These are phyloP conservation scores for Noccaea bulbosa DNA, from an alignment of 345 rosid species.

Conservation along the genomic window DNA sequence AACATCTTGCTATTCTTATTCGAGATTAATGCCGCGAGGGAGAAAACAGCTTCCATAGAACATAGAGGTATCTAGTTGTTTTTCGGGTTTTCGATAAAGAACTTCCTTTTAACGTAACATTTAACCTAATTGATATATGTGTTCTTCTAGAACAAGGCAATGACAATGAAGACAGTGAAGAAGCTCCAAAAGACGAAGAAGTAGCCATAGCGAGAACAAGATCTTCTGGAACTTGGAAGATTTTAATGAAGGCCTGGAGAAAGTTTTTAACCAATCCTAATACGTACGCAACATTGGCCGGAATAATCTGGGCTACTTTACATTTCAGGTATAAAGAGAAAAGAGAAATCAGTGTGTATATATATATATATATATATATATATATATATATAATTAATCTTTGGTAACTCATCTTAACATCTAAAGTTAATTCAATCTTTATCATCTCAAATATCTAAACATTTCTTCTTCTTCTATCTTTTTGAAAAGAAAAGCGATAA, in stretches of 20 bases:
- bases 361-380: too few relatives aligned
- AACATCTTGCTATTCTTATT: constrained; percentile 70
- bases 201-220: constrained; percentile 49
- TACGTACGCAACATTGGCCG: constrained; percentile 70
- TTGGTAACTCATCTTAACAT: constrained; percentile 16
- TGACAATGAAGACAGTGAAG: constrained; percentile 47
- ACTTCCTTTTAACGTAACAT: not conserved
- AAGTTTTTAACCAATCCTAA: constrained; percentile 79
- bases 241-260: constrained; percentile 66
- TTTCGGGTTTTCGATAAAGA: not conserved
- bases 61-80: constrained; percentile 51
- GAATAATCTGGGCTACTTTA: constrained; percentile 79
- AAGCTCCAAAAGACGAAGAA: constrained; percentile 44
- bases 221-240: constrained; percentile 44
- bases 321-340: constrained; percentile 60
- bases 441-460: not conserved
- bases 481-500: constrained; percentile 14
- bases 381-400: too few relatives aligned
- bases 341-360: not conserved
- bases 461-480: not conserved
- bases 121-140: constrained; percentile 2
- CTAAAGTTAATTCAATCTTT: constrained; percentile 26
- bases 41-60: constrained; percentile 49
- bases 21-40: constrained; percentile 65
- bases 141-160: constrained; percentile 39